phyloP scores from a whole-genome alignment of 768 basidiomycete species.

The Coprinopsis marcescibilis region DNA sequence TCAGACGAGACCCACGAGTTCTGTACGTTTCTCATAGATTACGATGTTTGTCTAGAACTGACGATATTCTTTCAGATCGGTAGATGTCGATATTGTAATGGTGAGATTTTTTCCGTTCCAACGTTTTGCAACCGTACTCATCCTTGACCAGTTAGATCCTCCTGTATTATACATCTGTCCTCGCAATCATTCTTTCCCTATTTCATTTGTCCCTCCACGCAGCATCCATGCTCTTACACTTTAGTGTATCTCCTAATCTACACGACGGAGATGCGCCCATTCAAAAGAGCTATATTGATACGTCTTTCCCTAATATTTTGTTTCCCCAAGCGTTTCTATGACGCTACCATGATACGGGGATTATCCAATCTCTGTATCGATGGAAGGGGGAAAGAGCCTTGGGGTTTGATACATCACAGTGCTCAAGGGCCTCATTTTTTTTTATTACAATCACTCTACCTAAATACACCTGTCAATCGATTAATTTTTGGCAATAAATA shows the following conservation, averaged over 20 bases:
- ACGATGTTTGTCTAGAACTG: conserved; percentile 5
- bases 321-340: conserved; percentile 33
- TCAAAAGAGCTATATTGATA: conserved; percentile 69
- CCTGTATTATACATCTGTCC: conserved; percentile 15
- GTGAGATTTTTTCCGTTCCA: conserved; percentile 17
- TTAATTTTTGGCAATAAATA: too few relatives aligned
- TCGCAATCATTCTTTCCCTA: conserved; percentile 12
- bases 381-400: conserved; percentile 17
- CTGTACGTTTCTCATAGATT: conserved; percentile 47
- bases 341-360: conserved; percentile 16
- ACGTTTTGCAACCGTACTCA: neutral
- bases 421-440: too few relatives aligned
- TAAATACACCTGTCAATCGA: too few relatives aligned
- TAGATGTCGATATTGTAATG: conserved; percentile 21
- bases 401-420: conserved; percentile 5
- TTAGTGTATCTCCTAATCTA: conserved; percentile 62
- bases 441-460: too few relatives aligned
- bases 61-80: conserved; percentile 29
- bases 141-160: conserved; percentile 16
- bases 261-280: conserved; percentile 72
- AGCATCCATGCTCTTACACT: conserved; percentile 65
- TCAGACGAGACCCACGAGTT: conserved; percentile 96
- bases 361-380: conserved; percentile 17
- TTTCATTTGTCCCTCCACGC: conserved; percentile 8
- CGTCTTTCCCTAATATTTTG: conserved; percentile 22